A percentile compares a stretch with the other conserved stretches of the same genome.
These are phyloP conservation scores for Venturia oleaginea DNA, from an alignment of 2,329 filamentous ascomycete genomes.

Conservation along the genomic window DNA sequence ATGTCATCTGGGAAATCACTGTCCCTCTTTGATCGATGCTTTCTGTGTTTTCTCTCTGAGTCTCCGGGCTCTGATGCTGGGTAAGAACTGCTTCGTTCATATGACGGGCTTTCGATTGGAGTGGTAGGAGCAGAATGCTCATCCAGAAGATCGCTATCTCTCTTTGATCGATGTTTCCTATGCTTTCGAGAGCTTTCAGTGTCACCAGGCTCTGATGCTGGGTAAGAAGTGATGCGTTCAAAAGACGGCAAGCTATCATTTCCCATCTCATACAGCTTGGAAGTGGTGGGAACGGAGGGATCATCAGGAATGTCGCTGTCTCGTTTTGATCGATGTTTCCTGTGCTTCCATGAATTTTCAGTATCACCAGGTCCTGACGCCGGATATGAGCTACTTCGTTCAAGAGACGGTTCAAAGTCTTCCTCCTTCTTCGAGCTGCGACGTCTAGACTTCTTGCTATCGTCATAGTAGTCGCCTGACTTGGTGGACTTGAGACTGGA, in stretches of 20 bases:
- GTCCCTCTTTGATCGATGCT: constrained; percentile 27
- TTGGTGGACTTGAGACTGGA: constrained; percentile 6
- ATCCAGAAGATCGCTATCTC: constrained; percentile 15
- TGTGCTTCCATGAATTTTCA: constrained; percentile 24
- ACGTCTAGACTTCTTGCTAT: constrained; percentile 10
- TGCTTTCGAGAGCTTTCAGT: constrained; percentile 23
- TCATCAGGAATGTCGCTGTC: constrained; percentile 14
- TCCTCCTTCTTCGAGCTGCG: constrained; percentile 7
- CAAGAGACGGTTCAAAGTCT: background rate
- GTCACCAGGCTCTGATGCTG: constrained; percentile 9
- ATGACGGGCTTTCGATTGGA: background rate
- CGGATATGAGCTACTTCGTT: constrained; percentile 5
- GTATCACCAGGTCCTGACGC: constrained; percentile 9
- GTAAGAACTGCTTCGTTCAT: constrained; percentile 5
- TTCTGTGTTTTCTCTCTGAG: constrained; percentile 23
- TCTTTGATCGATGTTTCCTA: constrained; percentile 27
- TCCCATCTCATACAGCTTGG: constrained; percentile 13
- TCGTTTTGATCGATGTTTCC: constrained; percentile 27
- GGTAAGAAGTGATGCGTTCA: background rate
- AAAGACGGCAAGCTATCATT: background rate
- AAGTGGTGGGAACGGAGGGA: constrained; percentile 10
- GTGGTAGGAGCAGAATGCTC: background rate
- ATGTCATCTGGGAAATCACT: constrained; percentile 12
- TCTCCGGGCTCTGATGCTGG: constrained; percentile 11
- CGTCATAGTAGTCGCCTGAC: constrained; percentile 8